Base-by-base conservation (phyloP, 2,329 filamentous ascomycete species). In the Apiospora arundinis region DNA sequence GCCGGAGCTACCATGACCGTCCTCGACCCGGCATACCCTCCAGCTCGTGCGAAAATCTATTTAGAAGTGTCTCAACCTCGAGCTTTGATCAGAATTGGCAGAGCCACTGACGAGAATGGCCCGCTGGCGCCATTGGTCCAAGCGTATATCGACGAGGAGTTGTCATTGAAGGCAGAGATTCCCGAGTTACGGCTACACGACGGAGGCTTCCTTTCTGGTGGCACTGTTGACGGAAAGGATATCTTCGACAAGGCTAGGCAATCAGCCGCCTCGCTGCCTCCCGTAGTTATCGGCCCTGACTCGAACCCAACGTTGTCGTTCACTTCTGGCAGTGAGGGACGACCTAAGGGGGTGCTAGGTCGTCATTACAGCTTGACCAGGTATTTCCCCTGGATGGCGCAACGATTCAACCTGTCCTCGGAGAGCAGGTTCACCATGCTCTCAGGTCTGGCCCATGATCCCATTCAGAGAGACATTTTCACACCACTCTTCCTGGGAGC, bases 311-410 rank as follows among this genome's bases (percentile, higher is more conserved):
- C 92, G 0, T 84, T 97, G 1, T 89, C 85, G 40, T 95, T 93
- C 79, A 95, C 93, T 0, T 90, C 87, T 8, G 94, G 95, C 5
- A 89, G 87, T 0, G 93, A 97, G 83, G 94, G 93, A 65, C 86
- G 89, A 74, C 95, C 94, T 45, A 97, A 60, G 85, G 94, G 94
- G 75, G 95, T 98, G 16, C 88, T 91, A 70, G 95, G 95, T 0
- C 89, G 95, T 18, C 95, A 98, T 82, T 98, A 92, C 83, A 93
- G 90, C 68, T 85, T 98, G 73, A 89, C 94, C 1, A 91, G 92
- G 77, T 98, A 97, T 83, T 97, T 95, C 79, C 90, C 92, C 25
- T 98, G 95, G 95, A 98, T 98, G 95, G 90, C 94, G 0, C 84
- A 96, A 82, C 90, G 86, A 2, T 98, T 98, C 81, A 86, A 90